phyloP scores from a whole-genome alignment of 257 asterid genomes.

The Ophiorrhiza pumila region DNA sequence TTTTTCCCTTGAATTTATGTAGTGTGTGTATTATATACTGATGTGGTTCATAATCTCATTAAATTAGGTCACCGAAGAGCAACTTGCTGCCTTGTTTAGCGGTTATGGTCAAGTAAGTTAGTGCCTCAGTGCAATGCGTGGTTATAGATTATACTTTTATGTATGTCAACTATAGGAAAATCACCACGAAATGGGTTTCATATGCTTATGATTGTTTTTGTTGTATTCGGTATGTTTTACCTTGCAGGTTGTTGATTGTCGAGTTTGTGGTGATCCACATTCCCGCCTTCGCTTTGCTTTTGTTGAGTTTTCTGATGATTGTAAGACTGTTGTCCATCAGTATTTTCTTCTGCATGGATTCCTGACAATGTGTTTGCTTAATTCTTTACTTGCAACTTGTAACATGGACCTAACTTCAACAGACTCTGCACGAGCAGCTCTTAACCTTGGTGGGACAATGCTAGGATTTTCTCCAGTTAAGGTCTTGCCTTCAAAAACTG shows the following conservation, averaged over 20 bases:
- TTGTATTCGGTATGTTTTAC: not conserved
- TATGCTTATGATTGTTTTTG: conserved; percentile 5
- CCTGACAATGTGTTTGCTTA: conserved; percentile 5
- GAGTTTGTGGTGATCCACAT: conserved; percentile 98
- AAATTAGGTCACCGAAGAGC: conserved; percentile 79
- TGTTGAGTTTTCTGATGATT: conserved; percentile 88
- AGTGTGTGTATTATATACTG: conserved; percentile 18
- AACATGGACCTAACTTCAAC: conserved; percentile 26
- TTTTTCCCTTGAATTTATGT: conserved; percentile 1
- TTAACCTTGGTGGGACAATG: conserved; percentile 60
- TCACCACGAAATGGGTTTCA: not conserved
- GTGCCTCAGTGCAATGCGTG: conserved; percentile 6
- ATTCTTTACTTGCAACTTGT: conserved; percentile 8
- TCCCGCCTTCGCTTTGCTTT: conserved; percentile 98
- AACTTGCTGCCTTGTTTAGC: conserved; percentile 78
- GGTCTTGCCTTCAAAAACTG: conserved; percentile 96
- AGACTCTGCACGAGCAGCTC: conserved; percentile 80
- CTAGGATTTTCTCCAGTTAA: conserved; percentile 76
- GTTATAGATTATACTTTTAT: too few relatives aligned
- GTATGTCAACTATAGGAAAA: not conserved
- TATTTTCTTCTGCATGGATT: not conserved
- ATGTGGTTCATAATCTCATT: conserved; percentile 25
- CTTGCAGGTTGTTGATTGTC: conserved; percentile 88
- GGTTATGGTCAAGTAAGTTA: conserved; percentile 82
- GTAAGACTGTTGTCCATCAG: conserved; percentile 38